These are phyloP conservation scores for Gossypium raimondii DNA, from an alignment of 345 rosid genomes.

Conservation along the genomic window DNA sequence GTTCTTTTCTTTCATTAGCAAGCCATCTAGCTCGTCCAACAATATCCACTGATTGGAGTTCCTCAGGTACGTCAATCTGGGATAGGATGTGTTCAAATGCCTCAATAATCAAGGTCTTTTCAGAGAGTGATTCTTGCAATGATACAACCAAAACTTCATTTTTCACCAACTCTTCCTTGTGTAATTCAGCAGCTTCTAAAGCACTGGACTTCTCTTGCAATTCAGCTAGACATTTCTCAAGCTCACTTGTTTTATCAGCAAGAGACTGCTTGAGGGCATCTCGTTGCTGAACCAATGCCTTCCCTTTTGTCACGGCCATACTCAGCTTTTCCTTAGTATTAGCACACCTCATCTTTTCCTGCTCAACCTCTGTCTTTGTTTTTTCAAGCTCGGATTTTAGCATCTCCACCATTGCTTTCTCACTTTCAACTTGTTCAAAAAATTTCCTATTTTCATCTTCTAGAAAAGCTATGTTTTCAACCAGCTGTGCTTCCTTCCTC, in stretches of 20 bases:
- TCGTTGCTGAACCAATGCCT: constrained; percentile 88
- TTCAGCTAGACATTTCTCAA: constrained; percentile 60
- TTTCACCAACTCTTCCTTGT: constrained; percentile 55
- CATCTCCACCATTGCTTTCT: constrained; percentile 39
- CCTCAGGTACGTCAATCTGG: constrained; percentile 45
- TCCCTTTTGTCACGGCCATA: constrained; percentile 94
- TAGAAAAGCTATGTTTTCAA: constrained; percentile 40
- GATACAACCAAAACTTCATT: constrained; percentile 48
- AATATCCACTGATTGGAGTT: constrained; percentile 47
- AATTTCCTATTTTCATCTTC: constrained; percentile 56
- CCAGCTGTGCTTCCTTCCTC: constrained; percentile 48
- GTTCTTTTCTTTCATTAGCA: constrained; percentile 55
- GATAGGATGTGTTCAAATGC: constrained; percentile 52
- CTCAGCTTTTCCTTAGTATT: constrained; percentile 90
- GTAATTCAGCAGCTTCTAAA: constrained; percentile 48
- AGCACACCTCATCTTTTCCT: constrained; percentile 67
- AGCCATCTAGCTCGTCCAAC: constrained; percentile 61
- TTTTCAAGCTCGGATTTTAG: constrained; percentile 46
- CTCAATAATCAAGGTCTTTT: constrained; percentile 47
- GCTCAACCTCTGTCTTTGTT: constrained; percentile 61
- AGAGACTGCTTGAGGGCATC: constrained; percentile 75
- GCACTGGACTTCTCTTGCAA: constrained; percentile 57
- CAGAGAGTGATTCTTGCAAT: constrained; percentile 53
- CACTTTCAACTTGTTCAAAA: constrained; percentile 54
- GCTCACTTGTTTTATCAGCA: constrained; percentile 63